Evolutionary conservation across 805 yeast genomes (phyloP).

Genomic region (Metschnikowia similis): DNA sequence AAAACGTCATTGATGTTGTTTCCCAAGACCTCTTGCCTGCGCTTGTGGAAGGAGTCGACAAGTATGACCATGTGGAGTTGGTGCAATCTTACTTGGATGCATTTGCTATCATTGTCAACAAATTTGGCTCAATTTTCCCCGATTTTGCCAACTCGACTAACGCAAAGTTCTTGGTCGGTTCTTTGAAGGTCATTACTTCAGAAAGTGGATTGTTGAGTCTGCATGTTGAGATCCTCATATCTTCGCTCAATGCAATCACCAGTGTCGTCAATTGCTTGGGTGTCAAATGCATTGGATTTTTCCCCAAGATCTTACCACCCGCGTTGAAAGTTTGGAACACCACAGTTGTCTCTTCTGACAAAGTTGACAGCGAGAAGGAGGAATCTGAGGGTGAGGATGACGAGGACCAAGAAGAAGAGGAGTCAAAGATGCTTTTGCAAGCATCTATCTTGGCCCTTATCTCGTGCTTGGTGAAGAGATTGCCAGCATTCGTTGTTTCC

Average conservation of each 20-base stretch:
- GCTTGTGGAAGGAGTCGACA: slow-evolving; percentile 38
- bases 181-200: slow-evolving; percentile 48
- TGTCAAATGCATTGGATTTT: slow-evolving; percentile 76
- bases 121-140: slow-evolving; percentile 44
- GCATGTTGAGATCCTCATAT: slow-evolving; percentile 60
- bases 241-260: slow-evolving; percentile 70
- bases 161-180: slow-evolving; percentile 41
- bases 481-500: slow-evolving; percentile 80
- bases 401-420: slow-evolving; percentile 22
- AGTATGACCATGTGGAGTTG: slow-evolving; percentile 42
- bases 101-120: slow-evolving; percentile 56
- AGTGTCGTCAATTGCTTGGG: slow-evolving; percentile 72
- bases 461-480: slow-evolving; percentile 70
- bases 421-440: slow-evolving; percentile 46
- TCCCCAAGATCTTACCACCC: slow-evolving; percentile 81
- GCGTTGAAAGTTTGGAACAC: slow-evolving; percentile 56
- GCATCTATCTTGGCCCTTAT: slow-evolving; percentile 67
- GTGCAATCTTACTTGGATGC: slow-evolving; percentile 70
- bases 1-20: slow-evolving; percentile 46
- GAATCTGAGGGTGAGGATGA: slow-evolving; percentile 5
- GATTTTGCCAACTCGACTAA: slow-evolving; percentile 36
- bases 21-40: slow-evolving; percentile 49
- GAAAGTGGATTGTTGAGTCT: slow-evolving; percentile 50
- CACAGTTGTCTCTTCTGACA: slow-evolving; percentile 17
- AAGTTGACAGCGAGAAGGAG: slow-evolving; percentile 24